A percentile compares a stretch with the other conserved stretches of the same genome.
phyloP scores from a whole-genome alignment of 495 filamentous ascomycete species.

The Amphirosellinia nigrospora region DNA sequence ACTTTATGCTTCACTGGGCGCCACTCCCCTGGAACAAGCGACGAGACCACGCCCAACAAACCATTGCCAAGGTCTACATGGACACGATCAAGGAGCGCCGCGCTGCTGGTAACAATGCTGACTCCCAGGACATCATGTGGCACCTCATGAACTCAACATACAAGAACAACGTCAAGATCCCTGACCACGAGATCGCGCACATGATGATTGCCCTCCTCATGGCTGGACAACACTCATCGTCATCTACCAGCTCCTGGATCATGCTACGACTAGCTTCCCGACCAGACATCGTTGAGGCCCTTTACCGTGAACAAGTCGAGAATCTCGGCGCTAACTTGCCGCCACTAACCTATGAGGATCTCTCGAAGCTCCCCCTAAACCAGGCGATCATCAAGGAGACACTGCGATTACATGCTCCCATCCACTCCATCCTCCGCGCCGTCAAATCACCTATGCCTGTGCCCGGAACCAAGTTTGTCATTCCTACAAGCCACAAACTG shows the following conservation, averaged over 20 bases:
- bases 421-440: conserved; percentile 85
- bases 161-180: conserved; percentile 71
- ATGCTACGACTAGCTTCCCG: conserved; percentile 76
- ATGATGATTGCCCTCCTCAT: conserved; percentile 93
- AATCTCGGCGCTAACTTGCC: conserved; percentile 67
- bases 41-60: conserved; percentile 75
- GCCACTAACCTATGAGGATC: conserved; percentile 68
- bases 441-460: conserved; percentile 82
- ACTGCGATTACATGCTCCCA: conserved; percentile 78
- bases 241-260: conserved; percentile 81
- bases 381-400: conserved; percentile 79
- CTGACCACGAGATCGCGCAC: conserved; percentile 83
- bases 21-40: conserved; percentile 84
- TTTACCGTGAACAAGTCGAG: conserved; percentile 75
- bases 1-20: conserved; percentile 86
- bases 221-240: conserved; percentile 89
- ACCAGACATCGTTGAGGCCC: conserved; percentile 73
- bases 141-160: conserved; percentile 82
- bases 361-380: conserved; percentile 72
- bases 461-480: conserved; percentile 75
- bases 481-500: conserved; percentile 77
- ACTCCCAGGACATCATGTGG: conserved; percentile 77
- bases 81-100: conserved; percentile 75
- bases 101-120: conserved; percentile 50
- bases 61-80: conserved; percentile 78